Evolutionary conservation across 345 rosid genomes (phyloP).

Genomic region (Ceriops zippeliana): DNA sequence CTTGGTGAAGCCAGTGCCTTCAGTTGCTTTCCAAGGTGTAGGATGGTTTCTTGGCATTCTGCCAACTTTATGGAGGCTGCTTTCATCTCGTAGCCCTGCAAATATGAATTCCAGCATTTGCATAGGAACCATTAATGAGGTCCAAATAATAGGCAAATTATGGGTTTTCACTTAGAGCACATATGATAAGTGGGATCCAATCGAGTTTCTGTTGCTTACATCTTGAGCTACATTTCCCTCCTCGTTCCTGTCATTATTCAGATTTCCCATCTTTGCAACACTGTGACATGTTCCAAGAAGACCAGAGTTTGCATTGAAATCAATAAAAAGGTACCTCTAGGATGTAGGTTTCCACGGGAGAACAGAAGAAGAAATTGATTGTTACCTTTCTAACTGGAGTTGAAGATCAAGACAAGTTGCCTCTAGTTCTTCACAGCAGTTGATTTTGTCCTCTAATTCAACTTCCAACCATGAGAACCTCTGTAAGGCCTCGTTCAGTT

Average conservation of each 20-base stretch:
- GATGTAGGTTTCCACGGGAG: not conserved
- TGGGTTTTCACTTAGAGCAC: too few relatives aligned
- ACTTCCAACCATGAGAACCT: slow-evolving; percentile 74
- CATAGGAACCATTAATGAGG: not conserved
- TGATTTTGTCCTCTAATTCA: slow-evolving; percentile 74
- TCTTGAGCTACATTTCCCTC: slow-evolving; percentile 44
- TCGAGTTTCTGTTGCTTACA: slow-evolving; percentile 38
- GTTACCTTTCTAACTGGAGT: slow-evolving; percentile 83
- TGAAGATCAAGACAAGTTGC: slow-evolving; percentile 88
- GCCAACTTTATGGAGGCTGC: slow-evolving; percentile 78
- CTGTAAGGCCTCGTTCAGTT: slow-evolving; percentile 64
- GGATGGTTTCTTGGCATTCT: slow-evolving; percentile 84
- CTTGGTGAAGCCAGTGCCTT: slow-evolving; percentile 62
- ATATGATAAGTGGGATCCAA: too few relatives aligned
- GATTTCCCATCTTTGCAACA: slow-evolving; percentile 49
- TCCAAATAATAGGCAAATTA: not conserved
- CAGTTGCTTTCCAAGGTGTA: slow-evolving; percentile 67
- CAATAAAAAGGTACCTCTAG: not conserved
- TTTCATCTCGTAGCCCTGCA: slow-evolving; percentile 64
- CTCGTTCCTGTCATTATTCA: slow-evolving; percentile 27
- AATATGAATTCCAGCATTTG: slow-evolving; percentile 12
- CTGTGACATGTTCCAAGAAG: slow-evolving; percentile 36
- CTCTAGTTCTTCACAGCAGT: slow-evolving; percentile 83
- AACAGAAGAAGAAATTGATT: slow-evolving; percentile 2
- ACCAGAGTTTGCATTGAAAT: slow-evolving; percentile 8